These are phyloP conservation scores for Eutrema salsugineum DNA, from an alignment of 441 rosid species.

Conservation along the genomic window DNA sequence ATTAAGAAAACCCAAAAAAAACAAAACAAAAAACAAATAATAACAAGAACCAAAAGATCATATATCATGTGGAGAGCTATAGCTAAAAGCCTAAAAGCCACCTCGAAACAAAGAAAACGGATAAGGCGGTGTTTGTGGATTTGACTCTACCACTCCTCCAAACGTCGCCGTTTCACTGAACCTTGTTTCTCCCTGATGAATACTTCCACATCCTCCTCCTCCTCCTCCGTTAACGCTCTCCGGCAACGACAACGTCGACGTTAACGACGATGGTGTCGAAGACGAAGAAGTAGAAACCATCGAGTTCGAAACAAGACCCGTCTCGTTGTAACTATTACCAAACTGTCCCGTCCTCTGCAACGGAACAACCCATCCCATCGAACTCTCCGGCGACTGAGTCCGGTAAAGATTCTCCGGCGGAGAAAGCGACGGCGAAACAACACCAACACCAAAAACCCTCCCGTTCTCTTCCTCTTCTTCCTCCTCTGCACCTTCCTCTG, in stretches of 20 bases:
- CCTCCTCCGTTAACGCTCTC: constrained; percentile 27
- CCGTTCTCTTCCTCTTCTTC: constrained; percentile 60
- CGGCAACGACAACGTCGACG: constrained; percentile 29
- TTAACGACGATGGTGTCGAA: constrained; percentile 18
- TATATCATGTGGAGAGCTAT: constrained; percentile 40
- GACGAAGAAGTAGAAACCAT: constrained; percentile 11
- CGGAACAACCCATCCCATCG: constrained; percentile 33
- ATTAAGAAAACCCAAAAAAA: background rate
- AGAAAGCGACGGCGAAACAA: constrained; percentile 28
- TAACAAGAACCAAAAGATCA: constrained; percentile 33
- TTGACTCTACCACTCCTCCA: constrained; percentile 34
- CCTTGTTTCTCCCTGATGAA: constrained; percentile 14
- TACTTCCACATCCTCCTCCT: constrained; percentile 25
- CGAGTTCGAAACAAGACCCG: background rate
- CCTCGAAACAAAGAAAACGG: constrained; percentile 84
- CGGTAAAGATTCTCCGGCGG: constrained; percentile 33
- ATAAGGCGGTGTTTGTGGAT: constrained; percentile 57
- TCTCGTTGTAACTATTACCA: constrained; percentile 12
- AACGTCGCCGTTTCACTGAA: constrained; percentile 26
- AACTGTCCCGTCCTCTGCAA: constrained; percentile 10
- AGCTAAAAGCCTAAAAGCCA: constrained; percentile 56
- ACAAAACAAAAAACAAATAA: constrained; percentile 4
- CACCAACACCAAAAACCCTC: constrained; percentile 25
- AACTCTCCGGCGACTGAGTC: constrained; percentile 35
- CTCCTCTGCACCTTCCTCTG: constrained; percentile 39